Percentiles rank a stretch among this genome's conserved stretches.
These are phyloP conservation scores for Plectosphaerella cucumerina DNA, from an alignment of 2,329 filamentous ascomycete species.

Conservation along the genomic window DNA sequence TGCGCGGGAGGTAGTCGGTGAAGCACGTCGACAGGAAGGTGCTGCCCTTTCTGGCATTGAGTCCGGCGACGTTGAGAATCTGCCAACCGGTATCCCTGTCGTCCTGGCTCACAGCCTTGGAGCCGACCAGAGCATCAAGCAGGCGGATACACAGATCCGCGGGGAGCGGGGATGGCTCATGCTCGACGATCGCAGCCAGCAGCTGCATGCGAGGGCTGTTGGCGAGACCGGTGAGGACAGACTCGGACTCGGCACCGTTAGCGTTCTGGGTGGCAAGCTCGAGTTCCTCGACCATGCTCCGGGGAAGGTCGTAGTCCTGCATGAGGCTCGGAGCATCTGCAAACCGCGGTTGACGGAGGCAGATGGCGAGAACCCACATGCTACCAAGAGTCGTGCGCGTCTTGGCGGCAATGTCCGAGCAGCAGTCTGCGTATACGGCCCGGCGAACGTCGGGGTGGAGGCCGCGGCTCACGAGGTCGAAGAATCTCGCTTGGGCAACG, in stretches of 20 bases:
- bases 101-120: slow-evolving; percentile 50
- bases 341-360: slow-evolving; percentile 30
- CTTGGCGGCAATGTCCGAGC: slow-evolving; percentile 61
- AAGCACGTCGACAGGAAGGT: slow-evolving; percentile 53
- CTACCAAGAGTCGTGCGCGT: slow-evolving; percentile 67
- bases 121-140: slow-evolving; percentile 71
- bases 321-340: slow-evolving; percentile 55
- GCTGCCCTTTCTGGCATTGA: slow-evolving; percentile 41
- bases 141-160: slow-evolving; percentile 57
- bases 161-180: slow-evolving; percentile 59
- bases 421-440: slow-evolving; percentile 62
- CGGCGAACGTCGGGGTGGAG: slow-evolving; percentile 51
- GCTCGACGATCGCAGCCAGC: slow-evolving; percentile 52
- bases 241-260: slow-evolving; percentile 15
- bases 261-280: slow-evolving; percentile 43
- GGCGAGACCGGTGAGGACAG: slow-evolving; percentile 35
- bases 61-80: slow-evolving; percentile 49
- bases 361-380: slow-evolving; percentile 59
- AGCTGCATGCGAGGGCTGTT: slow-evolving; percentile 55
- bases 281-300: slow-evolving; percentile 61
- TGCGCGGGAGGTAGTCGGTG: slow-evolving; percentile 49
- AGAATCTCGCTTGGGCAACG: slow-evolving; percentile 59
- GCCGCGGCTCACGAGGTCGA: slow-evolving; percentile 53
- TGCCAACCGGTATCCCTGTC: slow-evolving; percentile 68
- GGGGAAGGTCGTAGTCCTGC: slow-evolving; percentile 56